A percentile compares a stretch with the other conserved stretches of the same genome.
These are phyloP conservation scores for Globisporangium orthogonon DNA, from an alignment of 352 stramenopile species.

Conservation along the genomic window DNA sequence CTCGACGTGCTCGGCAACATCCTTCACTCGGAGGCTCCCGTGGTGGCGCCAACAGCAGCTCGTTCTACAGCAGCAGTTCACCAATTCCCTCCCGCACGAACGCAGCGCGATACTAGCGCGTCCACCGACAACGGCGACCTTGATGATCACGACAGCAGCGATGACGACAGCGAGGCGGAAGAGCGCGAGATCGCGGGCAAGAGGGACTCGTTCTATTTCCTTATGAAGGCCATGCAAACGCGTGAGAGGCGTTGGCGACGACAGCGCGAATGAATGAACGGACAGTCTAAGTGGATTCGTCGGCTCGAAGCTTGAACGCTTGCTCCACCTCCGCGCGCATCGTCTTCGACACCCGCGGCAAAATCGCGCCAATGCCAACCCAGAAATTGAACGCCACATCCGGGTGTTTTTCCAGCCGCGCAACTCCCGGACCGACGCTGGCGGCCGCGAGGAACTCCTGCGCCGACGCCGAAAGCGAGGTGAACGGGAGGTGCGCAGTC, in stretches of 20 bases:
- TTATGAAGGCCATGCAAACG: constrained; percentile 47
- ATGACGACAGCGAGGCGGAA: constrained; percentile 6
- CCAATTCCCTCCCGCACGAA: constrained; percentile 3
- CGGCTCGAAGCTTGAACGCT: constrained; percentile 20
- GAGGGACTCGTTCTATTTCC: constrained; percentile 79
- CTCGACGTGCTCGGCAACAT: constrained; percentile 61
- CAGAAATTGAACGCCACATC: constrained; percentile 71
- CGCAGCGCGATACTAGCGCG: neutral
- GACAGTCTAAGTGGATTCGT: neutral
- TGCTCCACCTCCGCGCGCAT: constrained; percentile 50
- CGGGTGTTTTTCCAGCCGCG: constrained; percentile 28
- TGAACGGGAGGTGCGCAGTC: constrained; percentile 52
- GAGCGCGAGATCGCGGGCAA: constrained; percentile 33
- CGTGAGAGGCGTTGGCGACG: constrained; percentile 8
- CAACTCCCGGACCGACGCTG: constrained; percentile 52
- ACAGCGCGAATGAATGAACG: constrained; percentile 7
- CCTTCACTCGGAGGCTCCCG: constrained; percentile 30
- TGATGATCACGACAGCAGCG: neutral
- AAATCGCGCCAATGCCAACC: constrained; percentile 59
- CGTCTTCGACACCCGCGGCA: constrained; percentile 73
- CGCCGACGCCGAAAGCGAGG: constrained; percentile 27
- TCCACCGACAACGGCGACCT: neutral
- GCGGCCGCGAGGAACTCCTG: constrained; percentile 27
- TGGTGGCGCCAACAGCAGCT: neutral
- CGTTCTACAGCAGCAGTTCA: neutral